Base-by-base conservation (phyloP, 1,139 yeast species). In the Geotrichum klebahnii region DNA sequence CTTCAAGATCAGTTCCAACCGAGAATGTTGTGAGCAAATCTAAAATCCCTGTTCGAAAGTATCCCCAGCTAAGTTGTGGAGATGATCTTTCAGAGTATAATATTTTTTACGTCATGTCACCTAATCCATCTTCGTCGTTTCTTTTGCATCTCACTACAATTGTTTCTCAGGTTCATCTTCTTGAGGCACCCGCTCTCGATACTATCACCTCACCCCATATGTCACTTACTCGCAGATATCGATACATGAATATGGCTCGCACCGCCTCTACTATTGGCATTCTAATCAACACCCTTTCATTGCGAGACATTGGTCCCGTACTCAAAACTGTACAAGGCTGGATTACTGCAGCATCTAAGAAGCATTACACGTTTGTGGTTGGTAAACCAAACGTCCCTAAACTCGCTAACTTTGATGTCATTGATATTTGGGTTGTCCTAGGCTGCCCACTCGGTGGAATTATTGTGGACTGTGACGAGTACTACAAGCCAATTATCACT, bases 301-400 rank as follows among this genome's bases (percentile, higher is more conserved):
- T 90, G 42, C 71, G 81, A 36, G 82, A 86, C 60, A 84, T 95
- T 17, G 80, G 79, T 50, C 72, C 67, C 9, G 71, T 89, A 29
- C 73, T 90, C 44, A 78, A 81, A 54, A 74, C 76, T 32, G 78
- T 89, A 3, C 76, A 79, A 22, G 63, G 70, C 23, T 78, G 82
- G 67, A 79, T 92, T 52, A 77, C 75, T 47, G 75, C 73, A 3
- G 89, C 94, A 0, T 96, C 89, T 1, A 92, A 92, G 67, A 94
- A 94, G 63, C 92, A 86, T 58, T 92, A 92, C 63, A 77, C 88
- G 61, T 89, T 92, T 70, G 97, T 90, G 5, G 97, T 92, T 5
- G 99, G 99, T 14, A 94, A 94, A 65, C 97, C 97, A n/a, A 92
- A 92, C 62, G 97, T 92, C 3, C 96, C 98, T 36, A 92, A 92